Evolutionary conservation across 2,329 filamentous ascomycete species (phyloP), one percentile per base, ranked within the genome.

Genomic region (Ophiostoma pallidulum): DNA sequence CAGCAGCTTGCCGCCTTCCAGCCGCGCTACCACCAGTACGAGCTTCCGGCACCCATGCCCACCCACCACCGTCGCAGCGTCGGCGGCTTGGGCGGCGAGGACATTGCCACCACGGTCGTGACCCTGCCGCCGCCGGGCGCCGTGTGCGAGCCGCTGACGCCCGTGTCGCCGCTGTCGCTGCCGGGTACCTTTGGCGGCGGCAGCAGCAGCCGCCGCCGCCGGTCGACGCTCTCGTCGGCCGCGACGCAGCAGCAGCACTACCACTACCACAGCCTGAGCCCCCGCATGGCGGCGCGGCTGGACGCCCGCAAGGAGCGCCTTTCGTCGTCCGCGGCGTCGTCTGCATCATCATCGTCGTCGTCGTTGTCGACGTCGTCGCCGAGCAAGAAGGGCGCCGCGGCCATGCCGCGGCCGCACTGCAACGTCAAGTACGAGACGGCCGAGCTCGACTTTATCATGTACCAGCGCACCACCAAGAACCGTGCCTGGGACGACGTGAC

Each of bases 381-480:
- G 24, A 2, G 18, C 32, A 36, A 31, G 5, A 41, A 47, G 35
- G 10, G 22, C 8, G n/a, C 19, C n/a, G 22, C 47, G 16, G 28
- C 46, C 7, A 14, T 53, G 24, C 47, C 49, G 24, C 46, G 45
- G 47, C 52, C 52, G 13, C 55, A 57, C 48, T 54, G 52, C 51
- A 57, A 57, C 44, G 51, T 55, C 51, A 57, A 57, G 48, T 57
- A 57, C 49, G 52, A 54, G 48, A 54, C 52, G 14, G 54, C 52
- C 41, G 52, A 56, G 53, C 51, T 55, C 5, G 55, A 57, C 51
- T 57, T 54, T 35, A 56, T 57, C 52, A 53, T 57, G 53, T 57
- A 57, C 48, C 51, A 54, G 52, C 55, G 55, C 16, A 53, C 49
- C 33, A 57, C 51, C 50, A 52, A 51, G 40, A 56, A 56, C 48